Percentiles rank a stretch among this genome's conserved stretches.
phyloP scores from a whole-genome alignment of 257 asterid species.

The Fraxinus cuspidata region DNA sequence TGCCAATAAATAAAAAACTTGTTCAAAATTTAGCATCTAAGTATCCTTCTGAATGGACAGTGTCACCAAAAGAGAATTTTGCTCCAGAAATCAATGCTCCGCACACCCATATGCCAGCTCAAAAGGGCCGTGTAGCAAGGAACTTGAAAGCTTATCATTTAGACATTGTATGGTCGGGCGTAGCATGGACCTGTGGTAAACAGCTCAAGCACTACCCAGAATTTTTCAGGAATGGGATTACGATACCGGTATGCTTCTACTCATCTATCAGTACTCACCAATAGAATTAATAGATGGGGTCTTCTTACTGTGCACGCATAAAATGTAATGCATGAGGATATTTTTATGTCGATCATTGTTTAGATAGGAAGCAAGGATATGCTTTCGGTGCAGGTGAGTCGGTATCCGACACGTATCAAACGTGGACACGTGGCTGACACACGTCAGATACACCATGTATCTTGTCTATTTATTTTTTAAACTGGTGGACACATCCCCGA shows the following conservation, averaged over 20 bases:
- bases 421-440: no score
- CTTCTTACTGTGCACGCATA: background rate
- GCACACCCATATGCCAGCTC: slow-evolving; percentile 49
- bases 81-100: slow-evolving; percentile 48
- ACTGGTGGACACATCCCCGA: no score
- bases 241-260: slow-evolving; percentile 68
- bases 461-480: no score
- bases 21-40: slow-evolving; percentile 19
- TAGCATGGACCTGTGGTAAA: slow-evolving; percentile 86
- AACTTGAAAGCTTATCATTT: slow-evolving; percentile 59
- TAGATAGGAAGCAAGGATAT: no score
- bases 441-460: no score
- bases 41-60: slow-evolving; percentile 36
- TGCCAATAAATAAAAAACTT: slow-evolving; percentile 1
- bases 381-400: no score
- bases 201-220: slow-evolving; percentile 90
- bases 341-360: background rate
- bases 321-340: background rate
- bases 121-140: slow-evolving; percentile 74
- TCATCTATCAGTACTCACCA: background rate
- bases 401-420: no score
- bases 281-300: background rate
- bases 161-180: slow-evolving; percentile 88
- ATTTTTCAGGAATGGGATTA: slow-evolving; percentile 76
- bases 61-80: slow-evolving; percentile 62